Evolutionary conservation across 176 grass and related monocot species (phyloP).

Genomic region (Eremochloa ophiuroides): DNA sequence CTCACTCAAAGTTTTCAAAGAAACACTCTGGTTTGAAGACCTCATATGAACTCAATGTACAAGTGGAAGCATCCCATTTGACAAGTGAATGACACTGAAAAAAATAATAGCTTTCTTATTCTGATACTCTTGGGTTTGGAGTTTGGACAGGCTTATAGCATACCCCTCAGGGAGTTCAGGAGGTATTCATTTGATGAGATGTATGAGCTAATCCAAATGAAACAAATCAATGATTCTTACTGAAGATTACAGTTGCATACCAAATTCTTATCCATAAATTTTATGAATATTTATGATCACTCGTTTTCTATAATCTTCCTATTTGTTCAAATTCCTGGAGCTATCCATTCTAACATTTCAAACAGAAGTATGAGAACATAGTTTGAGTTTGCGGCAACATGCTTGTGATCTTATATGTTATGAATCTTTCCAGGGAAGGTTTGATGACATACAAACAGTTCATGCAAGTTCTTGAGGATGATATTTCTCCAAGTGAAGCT

Average conservation of each 20-base stretch:
- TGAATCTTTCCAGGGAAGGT: conserved; percentile 72
- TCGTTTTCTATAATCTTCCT: background rate
- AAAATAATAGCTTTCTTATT: background rate
- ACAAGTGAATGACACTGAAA: background rate
- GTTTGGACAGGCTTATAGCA: background rate
- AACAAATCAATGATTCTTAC: background rate
- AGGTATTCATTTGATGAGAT: background rate
- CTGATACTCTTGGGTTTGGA: background rate
- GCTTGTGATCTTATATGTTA: conserved; percentile 30
- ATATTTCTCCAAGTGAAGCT: conserved; percentile 94
- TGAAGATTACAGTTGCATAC: conserved; percentile 11
- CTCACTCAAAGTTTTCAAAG: background rate
- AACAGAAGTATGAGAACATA: conserved; percentile 4
- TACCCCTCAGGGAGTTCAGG: background rate
- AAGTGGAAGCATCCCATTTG: background rate
- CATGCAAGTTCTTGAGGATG: conserved; percentile 98
- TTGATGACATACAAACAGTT: conserved; percentile 99
- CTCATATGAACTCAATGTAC: background rate
- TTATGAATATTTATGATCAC: background rate
- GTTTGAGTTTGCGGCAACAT: background rate
- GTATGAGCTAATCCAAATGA: background rate
- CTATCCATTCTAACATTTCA: background rate
- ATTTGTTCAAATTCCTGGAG: background rate
- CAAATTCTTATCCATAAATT: background rate
- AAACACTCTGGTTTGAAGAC: background rate